Percentiles rank a stretch among this genome's conserved stretches.
Conservation (phyloP, 768 basidiomycete species). For the Dendrothele bispora region DNA sequence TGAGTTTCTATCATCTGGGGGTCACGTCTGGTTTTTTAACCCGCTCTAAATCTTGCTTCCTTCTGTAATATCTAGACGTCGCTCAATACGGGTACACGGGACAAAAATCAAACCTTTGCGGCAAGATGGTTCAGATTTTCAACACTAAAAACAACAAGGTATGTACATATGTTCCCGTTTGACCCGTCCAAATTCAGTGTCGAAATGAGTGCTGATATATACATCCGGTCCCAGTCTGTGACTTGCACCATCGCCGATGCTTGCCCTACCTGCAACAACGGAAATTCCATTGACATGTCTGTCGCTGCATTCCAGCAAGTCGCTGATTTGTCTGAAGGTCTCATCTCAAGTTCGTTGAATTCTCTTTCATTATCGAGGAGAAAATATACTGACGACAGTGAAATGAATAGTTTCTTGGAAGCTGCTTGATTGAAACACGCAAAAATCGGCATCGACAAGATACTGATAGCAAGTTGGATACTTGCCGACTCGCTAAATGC, state of each 20-base stretch:
- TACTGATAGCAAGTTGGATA: too few species aligned
- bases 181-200: too few species aligned
- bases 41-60: not conserved
- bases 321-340: not conserved
- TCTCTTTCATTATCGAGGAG: too few species aligned
- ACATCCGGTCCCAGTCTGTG: constrained; percentile 21
- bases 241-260: constrained; percentile 52
- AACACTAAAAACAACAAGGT: constrained; percentile 57
- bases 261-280: constrained; percentile 53
- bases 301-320: constrained; percentile 42
- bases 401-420: too few species aligned
- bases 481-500: too few species aligned
- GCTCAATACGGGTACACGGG: constrained; percentile 50
- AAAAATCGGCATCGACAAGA: too few species aligned
- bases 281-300: constrained; percentile 58
- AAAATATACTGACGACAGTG: too few species aligned
- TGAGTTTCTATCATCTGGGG: constrained; percentile 35
- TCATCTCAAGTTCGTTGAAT: constrained; percentile 1
- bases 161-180: too few species aligned
- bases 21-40: not conserved
- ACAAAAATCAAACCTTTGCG: constrained; percentile 58
- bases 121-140: constrained; percentile 59
- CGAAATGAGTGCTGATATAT: too few species aligned
- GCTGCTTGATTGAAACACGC: too few species aligned
- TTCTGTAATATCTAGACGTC: constrained; percentile 52